Evolutionary conservation across 2,329 filamentous ascomycete species (phyloP).

Genomic region (Elsinoe batatas): DNA sequence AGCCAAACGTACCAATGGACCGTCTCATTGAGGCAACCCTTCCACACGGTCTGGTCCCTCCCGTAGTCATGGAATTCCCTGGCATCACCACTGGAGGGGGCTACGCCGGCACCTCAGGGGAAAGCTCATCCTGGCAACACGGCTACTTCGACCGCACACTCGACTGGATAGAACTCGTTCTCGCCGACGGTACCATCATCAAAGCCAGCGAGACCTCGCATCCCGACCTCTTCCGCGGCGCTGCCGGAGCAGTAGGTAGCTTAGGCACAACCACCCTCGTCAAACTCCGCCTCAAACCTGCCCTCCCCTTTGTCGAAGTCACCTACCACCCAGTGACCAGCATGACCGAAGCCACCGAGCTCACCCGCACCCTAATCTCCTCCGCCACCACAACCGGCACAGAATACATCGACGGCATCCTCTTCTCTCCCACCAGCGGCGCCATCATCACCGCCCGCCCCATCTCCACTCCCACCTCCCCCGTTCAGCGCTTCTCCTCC

Average conservation of each 20-base stretch:
- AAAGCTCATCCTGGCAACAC: constrained; percentile 59
- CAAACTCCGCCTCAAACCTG: constrained; percentile 37
- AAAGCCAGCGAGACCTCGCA: constrained; percentile 42
- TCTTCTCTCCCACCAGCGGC: constrained; percentile 35
- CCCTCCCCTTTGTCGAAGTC: constrained; percentile 40
- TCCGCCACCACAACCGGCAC: constrained; percentile 22
- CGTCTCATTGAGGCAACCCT: constrained; percentile 49
- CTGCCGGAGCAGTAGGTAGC: constrained; percentile 56
- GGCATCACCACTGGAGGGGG: constrained; percentile 63
- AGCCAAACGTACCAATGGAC: constrained; percentile 63
- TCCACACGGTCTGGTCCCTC: constrained; percentile 48
- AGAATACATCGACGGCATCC: constrained; percentile 41
- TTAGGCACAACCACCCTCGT: constrained; percentile 55
- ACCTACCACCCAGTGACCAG: constrained; percentile 37
- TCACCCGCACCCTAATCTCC: constrained; percentile 21
- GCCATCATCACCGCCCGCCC: constrained; percentile 38
- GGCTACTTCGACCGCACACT: constrained; percentile 57
- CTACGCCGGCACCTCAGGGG: constrained; percentile 57
- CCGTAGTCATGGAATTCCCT: constrained; percentile 62
- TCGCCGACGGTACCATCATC: constrained; percentile 50
- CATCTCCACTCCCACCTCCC: constrained; percentile 22
- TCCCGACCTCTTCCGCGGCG: constrained; percentile 53
- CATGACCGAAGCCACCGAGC: constrained; percentile 30
- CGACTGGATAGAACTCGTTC: constrained; percentile 53
- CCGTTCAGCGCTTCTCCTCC: constrained; percentile 29